A percentile compares a stretch with the other conserved stretches of the same genome.
phyloP scores from a whole-genome alignment of 1,284 basidiomycete genomes.

The Ganoderma leucocontextum region DNA sequence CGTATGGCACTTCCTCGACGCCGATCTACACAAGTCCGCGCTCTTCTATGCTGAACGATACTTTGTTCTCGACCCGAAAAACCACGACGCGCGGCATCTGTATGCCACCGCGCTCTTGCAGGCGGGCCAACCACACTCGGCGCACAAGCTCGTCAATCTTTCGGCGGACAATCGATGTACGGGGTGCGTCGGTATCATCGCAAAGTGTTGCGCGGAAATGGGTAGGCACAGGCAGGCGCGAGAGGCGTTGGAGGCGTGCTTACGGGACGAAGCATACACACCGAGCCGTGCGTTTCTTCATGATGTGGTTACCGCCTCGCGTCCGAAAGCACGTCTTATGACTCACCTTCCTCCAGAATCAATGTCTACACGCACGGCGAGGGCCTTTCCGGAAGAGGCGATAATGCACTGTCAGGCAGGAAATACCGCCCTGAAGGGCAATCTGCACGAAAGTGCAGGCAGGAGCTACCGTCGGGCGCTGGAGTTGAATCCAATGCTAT shows the following conservation, averaged over 20 bases:
- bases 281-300: slow-evolving; percentile 58
- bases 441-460: slow-evolving; percentile 76
- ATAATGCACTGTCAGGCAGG: slow-evolving; percentile 76
- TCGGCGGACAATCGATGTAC: slow-evolving; percentile 67
- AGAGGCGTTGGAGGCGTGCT: slow-evolving; percentile 71
- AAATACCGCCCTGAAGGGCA: slow-evolving; percentile 75
- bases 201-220: slow-evolving; percentile 77
- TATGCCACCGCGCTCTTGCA: slow-evolving; percentile 83
- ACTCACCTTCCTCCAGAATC: slow-evolving; percentile 50
- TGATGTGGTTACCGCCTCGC: slow-evolving; percentile 27
- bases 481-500: slow-evolving; percentile 80
- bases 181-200: slow-evolving; percentile 82
- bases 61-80: slow-evolving; percentile 68
- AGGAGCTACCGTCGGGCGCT: slow-evolving; percentile 80
- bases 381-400: slow-evolving; percentile 69
- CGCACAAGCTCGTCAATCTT: slow-evolving; percentile 73
- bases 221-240: slow-evolving; percentile 77
- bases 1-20: slow-evolving; percentile 82
- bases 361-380: slow-evolving; percentile 56
- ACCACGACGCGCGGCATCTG: slow-evolving; percentile 86
- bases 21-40: slow-evolving; percentile 76
- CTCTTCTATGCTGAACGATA: slow-evolving; percentile 86
- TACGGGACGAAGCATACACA: slow-evolving; percentile 58
- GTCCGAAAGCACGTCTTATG: slow-evolving; percentile 17
- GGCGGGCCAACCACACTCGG: slow-evolving; percentile 80